phyloP scores from a whole-genome alignment of 2,329 filamentous ascomycete genomes.

The Ascochyta fabae region DNA sequence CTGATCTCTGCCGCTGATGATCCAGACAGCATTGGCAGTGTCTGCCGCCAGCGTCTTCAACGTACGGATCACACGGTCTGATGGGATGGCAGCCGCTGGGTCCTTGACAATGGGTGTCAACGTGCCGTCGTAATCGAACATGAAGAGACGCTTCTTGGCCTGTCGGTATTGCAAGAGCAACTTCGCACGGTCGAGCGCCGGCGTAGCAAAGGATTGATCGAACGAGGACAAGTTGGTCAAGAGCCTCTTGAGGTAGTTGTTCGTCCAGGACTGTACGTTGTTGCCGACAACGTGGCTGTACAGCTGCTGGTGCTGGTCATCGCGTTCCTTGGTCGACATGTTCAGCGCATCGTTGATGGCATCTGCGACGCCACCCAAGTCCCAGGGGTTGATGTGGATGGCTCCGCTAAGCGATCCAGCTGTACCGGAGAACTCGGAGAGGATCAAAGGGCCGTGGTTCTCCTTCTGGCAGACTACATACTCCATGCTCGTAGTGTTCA shows the following conservation, averaged over 20 bases:
- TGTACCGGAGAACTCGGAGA: constrained; percentile 96
- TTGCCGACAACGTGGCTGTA: constrained; percentile 85
- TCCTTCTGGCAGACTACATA: constrained; percentile 93
- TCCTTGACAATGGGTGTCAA: constrained; percentile 93
- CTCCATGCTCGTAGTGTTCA: constrained; percentile 97
- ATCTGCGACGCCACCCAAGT: constrained; percentile 80
- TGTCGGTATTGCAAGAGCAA: constrained; percentile 76
- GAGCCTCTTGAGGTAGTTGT: constrained; percentile 77
- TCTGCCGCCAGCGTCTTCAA: constrained; percentile 81
- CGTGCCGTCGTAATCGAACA: constrained; percentile 99
- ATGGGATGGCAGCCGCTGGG: constrained; percentile 86
- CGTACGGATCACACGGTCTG: constrained; percentile 79
- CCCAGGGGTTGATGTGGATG: constrained; percentile 97
- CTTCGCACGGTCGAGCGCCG: constrained; percentile 76
- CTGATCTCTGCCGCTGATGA: constrained; percentile 94
- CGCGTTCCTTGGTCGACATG: constrained; percentile 72
- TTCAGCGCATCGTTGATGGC: constrained; percentile 82
- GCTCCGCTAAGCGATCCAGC: constrained; percentile 84
- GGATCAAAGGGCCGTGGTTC: constrained; percentile 83
- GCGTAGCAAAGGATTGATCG: constrained; percentile 77
- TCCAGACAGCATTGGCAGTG: constrained; percentile 90
- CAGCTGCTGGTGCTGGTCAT: constrained; percentile 73
- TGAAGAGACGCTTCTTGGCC: constrained; percentile 83
- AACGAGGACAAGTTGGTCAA: constrained; percentile 80
- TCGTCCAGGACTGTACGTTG: constrained; percentile 86